Percentiles rank a stretch among this genome's conserved stretches.
Evolutionary conservation across 345 rosid species (phyloP).

Genomic region (Combretum micranthum): DNA sequence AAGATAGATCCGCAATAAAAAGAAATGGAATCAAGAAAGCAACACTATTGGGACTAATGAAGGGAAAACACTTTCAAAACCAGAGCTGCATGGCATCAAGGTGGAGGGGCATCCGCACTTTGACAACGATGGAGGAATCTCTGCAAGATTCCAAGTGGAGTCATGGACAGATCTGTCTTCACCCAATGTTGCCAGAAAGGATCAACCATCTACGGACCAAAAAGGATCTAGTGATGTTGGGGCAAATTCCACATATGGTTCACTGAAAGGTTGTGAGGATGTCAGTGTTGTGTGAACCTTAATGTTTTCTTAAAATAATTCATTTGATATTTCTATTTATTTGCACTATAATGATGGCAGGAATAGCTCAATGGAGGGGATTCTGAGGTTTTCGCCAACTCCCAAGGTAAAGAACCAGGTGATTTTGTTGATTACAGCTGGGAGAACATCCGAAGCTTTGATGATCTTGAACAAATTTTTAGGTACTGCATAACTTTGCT

Average conservation of each 20-base stretch:
- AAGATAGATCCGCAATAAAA: constrained; percentile 37
- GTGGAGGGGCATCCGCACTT: constrained; percentile 34
- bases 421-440: constrained; percentile 82
- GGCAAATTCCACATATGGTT: constrained; percentile 34
- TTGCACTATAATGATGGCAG: constrained; percentile 30
- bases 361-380: constrained; percentile 46
- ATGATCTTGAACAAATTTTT: constrained; percentile 84
- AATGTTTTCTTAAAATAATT: constrained; percentile 3
- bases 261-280: constrained; percentile 44
- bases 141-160: constrained; percentile 37
- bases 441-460: constrained; percentile 94
- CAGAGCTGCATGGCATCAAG: constrained; percentile 32
- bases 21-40: constrained; percentile 41
- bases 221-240: constrained; percentile 38
- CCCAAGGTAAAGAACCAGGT: constrained; percentile 54
- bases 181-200: constrained; percentile 33
- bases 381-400: constrained; percentile 43
- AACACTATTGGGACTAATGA: constrained; percentile 27
- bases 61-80: constrained; percentile 30
- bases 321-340: constrained; percentile 18
- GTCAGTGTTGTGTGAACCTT: constrained; percentile 12
- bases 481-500: constrained; percentile 48
- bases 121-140: constrained; percentile 31
- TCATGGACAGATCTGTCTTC: constrained; percentile 49
- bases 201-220: constrained; percentile 39